phyloP scores from a whole-genome alignment of 495 filamentous ascomycete species.

The Penicillium maclennaniae region DNA sequence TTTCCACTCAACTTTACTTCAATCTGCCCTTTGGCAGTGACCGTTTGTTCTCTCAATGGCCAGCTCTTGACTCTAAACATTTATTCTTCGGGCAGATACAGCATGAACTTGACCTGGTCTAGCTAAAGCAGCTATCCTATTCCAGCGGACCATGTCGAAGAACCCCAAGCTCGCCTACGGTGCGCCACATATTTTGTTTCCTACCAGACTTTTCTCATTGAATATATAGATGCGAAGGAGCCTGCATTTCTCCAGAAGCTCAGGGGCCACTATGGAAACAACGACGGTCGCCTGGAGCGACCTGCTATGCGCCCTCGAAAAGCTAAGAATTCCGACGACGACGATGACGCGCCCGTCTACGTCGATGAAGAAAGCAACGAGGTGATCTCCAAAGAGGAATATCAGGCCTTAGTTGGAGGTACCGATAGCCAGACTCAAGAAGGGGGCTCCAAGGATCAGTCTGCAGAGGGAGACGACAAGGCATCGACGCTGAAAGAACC shows the following conservation, averaged over 20 bases:
- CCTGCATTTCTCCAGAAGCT: slow-evolving; percentile 49
- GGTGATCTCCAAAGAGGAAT: slow-evolving; percentile 47
- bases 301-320: slow-evolving; percentile 40
- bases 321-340: slow-evolving; percentile 33
- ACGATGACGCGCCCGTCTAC: slow-evolving; percentile 48
- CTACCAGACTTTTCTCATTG: neutral
- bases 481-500: slow-evolving; percentile 16
- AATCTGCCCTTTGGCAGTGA: neutral
- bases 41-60: neutral
- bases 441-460: slow-evolving; percentile 9
- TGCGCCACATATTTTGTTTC: slow-evolving; percentile 14
- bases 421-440: slow-evolving; percentile 15
- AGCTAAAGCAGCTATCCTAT: slow-evolving; percentile 2
- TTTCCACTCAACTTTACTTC: neutral
- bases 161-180: slow-evolving; percentile 50
- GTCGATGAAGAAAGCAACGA: slow-evolving; percentile 48
- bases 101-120: slow-evolving; percentile 17
- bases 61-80: neutral
- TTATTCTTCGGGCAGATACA: neutral
- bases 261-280: slow-evolving; percentile 37
- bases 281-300: slow-evolving; percentile 38
- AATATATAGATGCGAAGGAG: slow-evolving; percentile 39
- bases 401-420: slow-evolving; percentile 35
- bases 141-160: slow-evolving; percentile 35
- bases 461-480: slow-evolving; percentile 12